Evolutionary conservation across 106 monocot species (phyloP).

Genomic region (Dioscorea zingiberensis): DNA sequence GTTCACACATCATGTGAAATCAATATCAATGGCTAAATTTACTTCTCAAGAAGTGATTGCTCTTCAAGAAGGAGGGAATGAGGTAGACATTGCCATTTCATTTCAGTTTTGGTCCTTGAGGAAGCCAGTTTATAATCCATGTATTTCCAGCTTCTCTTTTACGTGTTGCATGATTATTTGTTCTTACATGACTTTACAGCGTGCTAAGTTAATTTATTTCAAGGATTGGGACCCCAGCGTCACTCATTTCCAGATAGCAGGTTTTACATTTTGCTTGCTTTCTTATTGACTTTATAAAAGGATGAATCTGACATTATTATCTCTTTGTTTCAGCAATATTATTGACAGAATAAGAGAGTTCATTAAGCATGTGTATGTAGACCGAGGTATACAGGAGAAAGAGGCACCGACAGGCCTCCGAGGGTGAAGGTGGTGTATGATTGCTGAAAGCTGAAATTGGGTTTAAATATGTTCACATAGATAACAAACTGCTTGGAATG

Average conservation of each 20-base stretch:
- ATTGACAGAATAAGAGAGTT: conserved; percentile 76
- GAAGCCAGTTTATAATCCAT: neutral
- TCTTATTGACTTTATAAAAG: neutral
- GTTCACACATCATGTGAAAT: conserved; percentile 94
- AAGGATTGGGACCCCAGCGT: conserved; percentile 81
- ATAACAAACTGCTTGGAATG: neutral
- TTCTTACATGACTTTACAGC: conserved; percentile 22
- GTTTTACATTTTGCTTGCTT: conserved; percentile 13
- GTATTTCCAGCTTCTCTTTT: neutral
- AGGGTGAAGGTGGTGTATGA: conserved; percentile 48
- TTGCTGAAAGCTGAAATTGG: neutral
- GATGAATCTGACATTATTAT: neutral
- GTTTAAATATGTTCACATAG: neutral
- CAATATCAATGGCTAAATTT: conserved; percentile 96
- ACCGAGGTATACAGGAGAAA: conserved; percentile 63
- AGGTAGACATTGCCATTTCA: conserved; percentile 34
- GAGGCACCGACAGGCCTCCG: conserved; percentile 39
- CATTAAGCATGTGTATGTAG: conserved; percentile 88
- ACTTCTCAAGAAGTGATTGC: conserved; percentile 80
- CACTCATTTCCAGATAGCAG: conserved; percentile 88
- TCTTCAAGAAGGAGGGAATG: conserved; percentile 91
- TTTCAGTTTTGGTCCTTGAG: neutral
- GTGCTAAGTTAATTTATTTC: conserved; percentile 73
- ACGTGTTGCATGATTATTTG: conserved; percentile 1
- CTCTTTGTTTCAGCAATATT: conserved; percentile 52